Conservation (phyloP, 78 protist genomes). For the Salpingoeca rosetta region DNA sequence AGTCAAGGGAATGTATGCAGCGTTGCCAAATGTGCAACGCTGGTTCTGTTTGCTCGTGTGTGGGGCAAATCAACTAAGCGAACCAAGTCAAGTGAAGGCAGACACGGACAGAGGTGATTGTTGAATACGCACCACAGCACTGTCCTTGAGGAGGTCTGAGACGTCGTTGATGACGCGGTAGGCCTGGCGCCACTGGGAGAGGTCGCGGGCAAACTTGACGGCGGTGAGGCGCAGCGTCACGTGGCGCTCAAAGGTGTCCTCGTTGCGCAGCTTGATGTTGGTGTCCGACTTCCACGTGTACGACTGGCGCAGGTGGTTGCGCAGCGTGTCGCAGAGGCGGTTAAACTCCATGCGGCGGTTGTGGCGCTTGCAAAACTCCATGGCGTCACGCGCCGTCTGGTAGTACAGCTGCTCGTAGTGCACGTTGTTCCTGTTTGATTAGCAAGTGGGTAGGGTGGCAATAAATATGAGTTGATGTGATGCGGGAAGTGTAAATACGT, state of each 20-base stretch:
- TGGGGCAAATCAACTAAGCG: too few relatives aligned
- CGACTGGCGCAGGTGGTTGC: slow-evolving; percentile 38
- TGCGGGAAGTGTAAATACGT: too few relatives aligned
- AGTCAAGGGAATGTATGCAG: background rate
- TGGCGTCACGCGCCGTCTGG: slow-evolving; percentile 50
- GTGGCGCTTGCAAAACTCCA: slow-evolving; percentile 67
- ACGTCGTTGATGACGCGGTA: background rate
- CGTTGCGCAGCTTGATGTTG: background rate
- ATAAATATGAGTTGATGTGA: too few relatives aligned
- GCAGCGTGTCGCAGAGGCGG: slow-evolving; percentile 62
- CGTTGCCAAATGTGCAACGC: background rate
- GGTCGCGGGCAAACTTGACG: background rate
- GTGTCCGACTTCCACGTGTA: background rate
- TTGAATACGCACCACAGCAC: too few relatives aligned
- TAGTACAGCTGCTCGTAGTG: slow-evolving; percentile 60
- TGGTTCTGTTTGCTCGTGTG: too few relatives aligned
- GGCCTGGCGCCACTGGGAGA: background rate
- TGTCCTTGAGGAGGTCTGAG: background rate
- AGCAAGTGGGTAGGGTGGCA: too few relatives aligned
- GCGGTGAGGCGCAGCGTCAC: background rate
- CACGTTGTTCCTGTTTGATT: too few relatives aligned
- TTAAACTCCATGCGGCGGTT: slow-evolving; percentile 71
- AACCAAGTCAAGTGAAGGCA: too few relatives aligned
- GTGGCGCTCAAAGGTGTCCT: background rate
- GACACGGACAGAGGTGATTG: too few relatives aligned